Conservation (phyloP, 2,329 filamentous ascomycete genomes). For the Colletotrichum sojae region DNA sequence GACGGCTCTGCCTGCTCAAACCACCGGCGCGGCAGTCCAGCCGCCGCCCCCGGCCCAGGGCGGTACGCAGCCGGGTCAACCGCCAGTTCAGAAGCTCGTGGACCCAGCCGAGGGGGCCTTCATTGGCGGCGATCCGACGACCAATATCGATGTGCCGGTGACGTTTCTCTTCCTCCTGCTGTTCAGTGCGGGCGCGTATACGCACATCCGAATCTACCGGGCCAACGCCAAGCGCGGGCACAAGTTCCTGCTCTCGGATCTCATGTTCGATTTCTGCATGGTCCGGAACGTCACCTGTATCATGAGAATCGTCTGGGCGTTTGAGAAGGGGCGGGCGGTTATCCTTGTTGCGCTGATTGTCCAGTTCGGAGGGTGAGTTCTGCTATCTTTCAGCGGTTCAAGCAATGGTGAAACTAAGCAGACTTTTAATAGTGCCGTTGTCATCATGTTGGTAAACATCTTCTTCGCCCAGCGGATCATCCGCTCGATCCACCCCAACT, state of each 20-base stretch:
- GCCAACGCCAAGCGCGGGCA: conserved; percentile 51
- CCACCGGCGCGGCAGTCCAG: conserved; percentile 12
- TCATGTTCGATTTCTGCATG: conserved; percentile 57
- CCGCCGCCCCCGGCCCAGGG: conserved; percentile 16
- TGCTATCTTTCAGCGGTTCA: too few relatives aligned
- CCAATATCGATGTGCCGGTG: conserved; percentile 43
- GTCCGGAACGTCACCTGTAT: conserved; percentile 51
- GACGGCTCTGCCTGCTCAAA: conserved; percentile 24
- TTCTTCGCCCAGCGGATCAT: conserved; percentile 56
- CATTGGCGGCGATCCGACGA: conserved; percentile 33
- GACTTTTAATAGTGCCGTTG: conserved; percentile 57
- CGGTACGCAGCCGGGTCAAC: conserved; percentile 2
- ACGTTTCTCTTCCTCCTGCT: conserved; percentile 46
- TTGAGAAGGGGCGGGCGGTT: conserved; percentile 45
- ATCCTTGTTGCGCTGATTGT: conserved; percentile 53
- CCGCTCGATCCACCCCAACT: conserved; percentile 52
- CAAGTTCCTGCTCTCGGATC: conserved; percentile 55
- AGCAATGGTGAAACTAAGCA: conserved; percentile 43
- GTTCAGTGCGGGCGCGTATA: conserved; percentile 44
- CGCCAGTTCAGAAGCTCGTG: conserved; percentile 6
- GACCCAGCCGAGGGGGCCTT: conserved; percentile 34
- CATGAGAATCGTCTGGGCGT: conserved; percentile 55
- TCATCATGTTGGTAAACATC: conserved; percentile 55
- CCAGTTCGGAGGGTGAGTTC: conserved; percentile 52
- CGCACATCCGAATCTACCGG: conserved; percentile 46